A percentile compares a stretch with the other conserved stretches of the same genome.
phyloP scores from a whole-genome alignment of 1,284 basidiomycete species.

The Trametes polyzona region DNA sequence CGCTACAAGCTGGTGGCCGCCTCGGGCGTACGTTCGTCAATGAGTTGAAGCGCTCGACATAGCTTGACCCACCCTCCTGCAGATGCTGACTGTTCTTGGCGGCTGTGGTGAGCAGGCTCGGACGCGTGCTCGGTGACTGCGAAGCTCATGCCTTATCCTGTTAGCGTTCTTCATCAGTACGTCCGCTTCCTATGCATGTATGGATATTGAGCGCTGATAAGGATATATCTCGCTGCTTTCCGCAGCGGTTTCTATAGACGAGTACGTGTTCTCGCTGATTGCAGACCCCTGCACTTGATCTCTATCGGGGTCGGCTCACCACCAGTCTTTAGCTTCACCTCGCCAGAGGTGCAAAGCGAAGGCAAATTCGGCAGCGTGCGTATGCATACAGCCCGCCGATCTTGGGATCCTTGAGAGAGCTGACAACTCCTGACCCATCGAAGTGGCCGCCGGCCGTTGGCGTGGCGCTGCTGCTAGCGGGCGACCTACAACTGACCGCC shows the following conservation, averaged over 20 bases:
- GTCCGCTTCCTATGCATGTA: neutral
- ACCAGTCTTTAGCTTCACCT: neutral
- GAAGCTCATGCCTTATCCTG: neutral
- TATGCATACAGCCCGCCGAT: too few species aligned
- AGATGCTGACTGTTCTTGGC: neutral
- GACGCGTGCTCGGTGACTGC: neutral
- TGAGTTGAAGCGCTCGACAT: too few species aligned
- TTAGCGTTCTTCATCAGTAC: neutral
- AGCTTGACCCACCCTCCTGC: too few species aligned
- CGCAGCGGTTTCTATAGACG: neutral
- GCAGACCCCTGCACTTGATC: too few species aligned
- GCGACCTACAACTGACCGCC: constrained; percentile 1
- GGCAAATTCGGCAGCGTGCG: neutral
- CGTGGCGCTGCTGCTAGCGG: neutral
- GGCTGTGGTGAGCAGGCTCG: neutral
- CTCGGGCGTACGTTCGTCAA: too few species aligned
- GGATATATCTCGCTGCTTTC: too few species aligned
- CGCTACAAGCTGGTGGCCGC: too few species aligned
- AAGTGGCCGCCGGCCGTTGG: neutral
- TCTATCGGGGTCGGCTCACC: neutral
- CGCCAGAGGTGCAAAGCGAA: neutral
- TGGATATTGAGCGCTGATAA: neutral
- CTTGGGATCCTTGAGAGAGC: too few species aligned
- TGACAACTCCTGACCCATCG: neutral
- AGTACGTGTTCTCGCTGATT: neutral